These are phyloP conservation scores for Podospora didyma DNA, from an alignment of 495 filamentous ascomycete species.

Conservation along the genomic window DNA sequence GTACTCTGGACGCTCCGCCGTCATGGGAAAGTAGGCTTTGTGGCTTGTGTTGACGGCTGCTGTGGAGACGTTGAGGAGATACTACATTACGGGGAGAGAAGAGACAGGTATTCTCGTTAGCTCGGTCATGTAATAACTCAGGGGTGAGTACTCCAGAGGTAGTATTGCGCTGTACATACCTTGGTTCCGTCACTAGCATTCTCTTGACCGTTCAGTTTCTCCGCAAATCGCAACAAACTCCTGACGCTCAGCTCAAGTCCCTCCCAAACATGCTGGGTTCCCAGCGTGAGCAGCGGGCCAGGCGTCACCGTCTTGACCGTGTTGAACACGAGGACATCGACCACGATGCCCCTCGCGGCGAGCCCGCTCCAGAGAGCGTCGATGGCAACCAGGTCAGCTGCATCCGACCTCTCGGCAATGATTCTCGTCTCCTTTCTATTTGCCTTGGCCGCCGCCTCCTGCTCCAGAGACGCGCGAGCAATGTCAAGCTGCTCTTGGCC, in stretches of 20 bases:
- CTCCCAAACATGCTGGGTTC: conserved; percentile 23
- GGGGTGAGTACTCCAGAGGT: neutral
- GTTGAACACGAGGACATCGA: conserved; percentile 37
- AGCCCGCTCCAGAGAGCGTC: conserved; percentile 29
- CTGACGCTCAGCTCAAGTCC: conserved; percentile 26
- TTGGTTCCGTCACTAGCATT: neutral
- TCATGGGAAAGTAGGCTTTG: conserved; percentile 3
- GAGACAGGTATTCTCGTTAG: neutral
- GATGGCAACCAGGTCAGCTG: conserved; percentile 15
- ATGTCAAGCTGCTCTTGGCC: conserved; percentile 5
- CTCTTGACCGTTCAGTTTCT: conserved; percentile 26
- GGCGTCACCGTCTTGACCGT: conserved; percentile 11
- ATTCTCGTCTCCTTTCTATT: conserved; percentile 13
- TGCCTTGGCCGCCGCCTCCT: neutral
- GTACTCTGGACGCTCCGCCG: conserved; percentile 16
- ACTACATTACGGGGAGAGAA: conserved; percentile 2
- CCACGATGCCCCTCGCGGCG: conserved; percentile 16
- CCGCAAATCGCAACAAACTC: conserved; percentile 24
- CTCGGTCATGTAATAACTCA: neutral
- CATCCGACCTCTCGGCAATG: conserved; percentile 18
- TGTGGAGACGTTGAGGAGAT: conserved; percentile 30
- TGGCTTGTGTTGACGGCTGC: conserved; percentile 14
- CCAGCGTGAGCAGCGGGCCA: conserved; percentile 25
- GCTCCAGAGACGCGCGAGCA: conserved; percentile 5
- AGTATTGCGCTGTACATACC: neutral